Percentiles rank a stretch among this genome's conserved stretches.
phyloP scores from a whole-genome alignment of 331 rosid species.

The Cydonia oblonga region DNA sequence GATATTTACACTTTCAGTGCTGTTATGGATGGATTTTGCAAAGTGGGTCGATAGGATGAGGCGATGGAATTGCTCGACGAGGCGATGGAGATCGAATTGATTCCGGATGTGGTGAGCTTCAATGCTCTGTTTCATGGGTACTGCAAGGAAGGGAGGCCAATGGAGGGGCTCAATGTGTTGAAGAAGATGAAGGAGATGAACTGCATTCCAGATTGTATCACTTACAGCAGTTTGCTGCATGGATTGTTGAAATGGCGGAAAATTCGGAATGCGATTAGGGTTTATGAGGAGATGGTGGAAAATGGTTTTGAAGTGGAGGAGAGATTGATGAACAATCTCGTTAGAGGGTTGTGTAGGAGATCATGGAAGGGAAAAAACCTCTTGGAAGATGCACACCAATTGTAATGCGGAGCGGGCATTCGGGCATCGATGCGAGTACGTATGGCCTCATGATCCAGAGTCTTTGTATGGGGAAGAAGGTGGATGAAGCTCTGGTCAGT shows the following conservation, averaged over 20 bases:
- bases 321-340: constrained; percentile 43
- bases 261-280: constrained; percentile 18
- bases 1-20: constrained; percentile 57
- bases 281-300: constrained; percentile 46
- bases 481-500: constrained; percentile 30
- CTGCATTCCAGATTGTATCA: constrained; percentile 50
- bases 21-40: constrained; percentile 73
- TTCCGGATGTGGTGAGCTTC: constrained; percentile 48
- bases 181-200: constrained; percentile 41
- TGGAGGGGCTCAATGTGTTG: constrained; percentile 42
- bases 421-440: constrained; percentile 29
- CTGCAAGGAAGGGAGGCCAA: constrained; percentile 59
- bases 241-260: constrained; percentile 68
- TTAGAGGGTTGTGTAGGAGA: constrained; percentile 45
- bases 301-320: constrained; percentile 39
- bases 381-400: constrained; percentile 28
- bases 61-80: constrained; percentile 56
- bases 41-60: constrained; percentile 69
- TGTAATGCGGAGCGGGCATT: constrained; percentile 38
- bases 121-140: constrained; percentile 66
- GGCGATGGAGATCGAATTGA: constrained; percentile 42
- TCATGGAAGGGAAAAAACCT: constrained; percentile 30
- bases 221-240: constrained; percentile 50
- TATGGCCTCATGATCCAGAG: constrained; percentile 35
- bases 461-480: constrained; percentile 22